Base-by-base conservation (phyloP, 1,139 yeast genomes). In the Candida tropicalis region DNA sequence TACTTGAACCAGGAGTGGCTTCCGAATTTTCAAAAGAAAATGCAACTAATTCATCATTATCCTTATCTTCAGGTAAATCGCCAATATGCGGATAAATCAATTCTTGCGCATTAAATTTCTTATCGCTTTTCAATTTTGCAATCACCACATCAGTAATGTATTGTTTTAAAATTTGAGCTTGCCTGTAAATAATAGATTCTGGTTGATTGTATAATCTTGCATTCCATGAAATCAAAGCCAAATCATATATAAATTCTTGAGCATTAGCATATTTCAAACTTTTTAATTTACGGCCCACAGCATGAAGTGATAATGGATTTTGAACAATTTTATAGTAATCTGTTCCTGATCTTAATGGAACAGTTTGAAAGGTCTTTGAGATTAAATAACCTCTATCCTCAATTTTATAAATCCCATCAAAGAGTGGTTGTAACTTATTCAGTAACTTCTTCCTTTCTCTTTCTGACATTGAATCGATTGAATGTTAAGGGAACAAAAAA, bases 161-260 rank as follows among this genome's bases (percentile, higher is more conserved):
- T 37, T 75, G 66, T 56, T 90, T 95, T 52, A 91, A 65, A 23
- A 83, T 73, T 13, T 77, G 71, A 0, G 97, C 97, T 54, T 86
- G 87, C 29, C 73, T 71, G 62, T 85, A 87, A 40, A 86, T 84
- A 12, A 71, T 70, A 0, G 91, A 81, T 12, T 77, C 82, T 50
- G 81, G 82, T 46, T 82, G 82, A 60, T 91, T 91, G 63, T 84
- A 91, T 38, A 84, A 78, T 49, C 89, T 78, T 2, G 97, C 97
- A 60, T 91, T 91, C 90, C 96, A 88, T 1, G 88, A 78, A 39
- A 91, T 86, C 61, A 87, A 93, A 0, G 85, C 89, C 48, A 91
- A 61, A 60, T 90, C 97, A 46, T 72, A 76, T 34, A 91, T 67
- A 60, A 89, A 90, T 45, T 81, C 83, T 54, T 82, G 85, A 0